Percentiles rank a stretch among this genome's conserved stretches.
Evolutionary conservation across 1,284 basidiomycete species (phyloP).

Genomic region (Anthracocystis panici-leucophaei): DNA sequence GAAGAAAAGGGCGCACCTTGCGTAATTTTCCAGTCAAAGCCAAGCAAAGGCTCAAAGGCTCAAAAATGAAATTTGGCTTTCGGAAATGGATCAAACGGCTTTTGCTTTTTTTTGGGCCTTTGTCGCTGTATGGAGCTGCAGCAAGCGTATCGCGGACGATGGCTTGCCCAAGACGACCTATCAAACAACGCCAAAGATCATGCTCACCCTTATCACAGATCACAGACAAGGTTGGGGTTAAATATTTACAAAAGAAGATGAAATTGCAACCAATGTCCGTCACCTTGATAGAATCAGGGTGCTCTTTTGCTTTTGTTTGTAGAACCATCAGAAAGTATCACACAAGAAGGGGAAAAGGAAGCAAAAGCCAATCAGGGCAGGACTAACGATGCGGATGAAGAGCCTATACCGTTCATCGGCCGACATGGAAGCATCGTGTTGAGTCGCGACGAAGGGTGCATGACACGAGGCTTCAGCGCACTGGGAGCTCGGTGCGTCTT

Average conservation of each 20-base stretch:
- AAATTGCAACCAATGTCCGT: conserved; percentile 1
- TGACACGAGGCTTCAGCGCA: conserved; percentile 2
- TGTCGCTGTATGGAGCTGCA: not conserved
- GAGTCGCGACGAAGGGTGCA: conserved; percentile 16
- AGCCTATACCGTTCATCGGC: conserved; percentile 10
- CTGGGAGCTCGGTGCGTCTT: not conserved
- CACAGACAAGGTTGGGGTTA: conserved; percentile 5
- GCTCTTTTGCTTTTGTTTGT: conserved; percentile 1
- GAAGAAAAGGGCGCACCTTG: not conserved
- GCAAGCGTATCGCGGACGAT: conserved; percentile 18
- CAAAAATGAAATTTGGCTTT: not conserved
- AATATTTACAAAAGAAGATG: conserved; percentile 27
- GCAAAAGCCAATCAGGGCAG: conserved; percentile 8
- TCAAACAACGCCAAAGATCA: conserved; percentile 31
- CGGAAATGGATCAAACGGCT: conserved; percentile 24
- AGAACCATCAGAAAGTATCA: not conserved
- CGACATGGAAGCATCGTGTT: conserved; percentile 29
- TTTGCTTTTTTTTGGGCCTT: conserved; percentile 10
- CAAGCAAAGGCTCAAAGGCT: too few species aligned
- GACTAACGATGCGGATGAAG: conserved; percentile 21
- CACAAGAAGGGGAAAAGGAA: not conserved
- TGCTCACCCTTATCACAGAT: not conserved
- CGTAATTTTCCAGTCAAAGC: not conserved
- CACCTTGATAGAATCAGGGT: not conserved
- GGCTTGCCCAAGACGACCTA: conserved; percentile 13